phyloP scores from a whole-genome alignment of 2,329 filamentous ascomycete genomes.

The Botrytis byssoidea region DNA sequence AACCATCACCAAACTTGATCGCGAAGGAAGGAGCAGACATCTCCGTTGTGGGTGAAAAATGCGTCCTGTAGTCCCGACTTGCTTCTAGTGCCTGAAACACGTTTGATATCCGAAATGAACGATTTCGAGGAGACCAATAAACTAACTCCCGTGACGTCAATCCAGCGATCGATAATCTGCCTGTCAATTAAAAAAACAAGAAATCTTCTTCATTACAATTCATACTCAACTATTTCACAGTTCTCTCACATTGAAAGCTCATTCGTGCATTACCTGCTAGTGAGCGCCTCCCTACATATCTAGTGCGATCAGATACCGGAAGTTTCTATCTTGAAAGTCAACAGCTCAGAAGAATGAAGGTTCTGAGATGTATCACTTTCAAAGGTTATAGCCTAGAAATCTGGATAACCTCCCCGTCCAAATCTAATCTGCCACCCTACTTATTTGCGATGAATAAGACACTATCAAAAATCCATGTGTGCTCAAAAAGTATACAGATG shows the following conservation, averaged over 20 bases:
- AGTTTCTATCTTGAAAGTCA: no score
- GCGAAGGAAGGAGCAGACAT: neutral
- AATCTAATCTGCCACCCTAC: no score
- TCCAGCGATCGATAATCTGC: fast-evolving
- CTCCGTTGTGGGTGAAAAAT: neutral
- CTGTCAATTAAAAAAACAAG: neutral
- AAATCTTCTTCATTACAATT: neutral
- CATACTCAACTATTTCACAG: neutral
- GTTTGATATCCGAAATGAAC: neutral
- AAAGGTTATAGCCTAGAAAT: no score
- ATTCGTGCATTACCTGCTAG: neutral
- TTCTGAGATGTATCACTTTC: no score
- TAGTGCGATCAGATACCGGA: neutral
- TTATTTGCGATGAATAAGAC: no score
- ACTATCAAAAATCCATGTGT: no score
- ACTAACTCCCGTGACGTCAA: fast-evolving
- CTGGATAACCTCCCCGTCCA: no score
- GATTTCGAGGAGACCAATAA: neutral
- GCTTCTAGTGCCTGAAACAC: neutral
- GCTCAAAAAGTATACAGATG: no score
- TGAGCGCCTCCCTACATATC: neutral
- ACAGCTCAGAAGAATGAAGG: no score
- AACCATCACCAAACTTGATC: neutral
- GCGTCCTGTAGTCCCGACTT: no score
- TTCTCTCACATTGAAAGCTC: neutral